Evolutionary conservation across 768 basidiomycete genomes (phyloP).

Genomic region (Psilocybe subaeruginosa): DNA sequence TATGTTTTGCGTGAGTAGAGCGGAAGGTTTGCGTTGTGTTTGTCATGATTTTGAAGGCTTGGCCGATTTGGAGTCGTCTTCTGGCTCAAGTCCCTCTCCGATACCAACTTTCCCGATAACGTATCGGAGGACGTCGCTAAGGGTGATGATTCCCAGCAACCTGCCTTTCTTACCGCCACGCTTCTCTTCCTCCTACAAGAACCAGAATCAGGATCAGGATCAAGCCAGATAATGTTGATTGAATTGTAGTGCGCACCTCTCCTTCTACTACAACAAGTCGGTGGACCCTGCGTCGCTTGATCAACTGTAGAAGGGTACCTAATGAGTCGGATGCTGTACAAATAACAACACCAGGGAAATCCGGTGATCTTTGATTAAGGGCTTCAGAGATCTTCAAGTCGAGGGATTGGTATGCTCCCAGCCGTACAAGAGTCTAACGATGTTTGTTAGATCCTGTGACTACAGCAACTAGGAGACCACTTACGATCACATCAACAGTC

Average conservation of each 20-base stretch:
- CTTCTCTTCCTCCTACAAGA: constrained; percentile 72
- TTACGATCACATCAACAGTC: constrained; percentile 97
- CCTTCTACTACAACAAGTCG: constrained; percentile 95
- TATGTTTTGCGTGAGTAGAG: background rate
- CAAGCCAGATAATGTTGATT: background rate
- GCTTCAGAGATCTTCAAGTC: constrained; percentile 94
- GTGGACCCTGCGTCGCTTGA: constrained; percentile 93
- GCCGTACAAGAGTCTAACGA: constrained; percentile 85
- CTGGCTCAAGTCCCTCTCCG: constrained; percentile 42
- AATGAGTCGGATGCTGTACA: constrained; percentile 93
- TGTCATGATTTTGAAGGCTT: constrained; percentile 11
- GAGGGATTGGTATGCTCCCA: constrained; percentile 94
- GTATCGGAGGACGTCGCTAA: constrained; percentile 88
- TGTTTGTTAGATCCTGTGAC: constrained; percentile 3
- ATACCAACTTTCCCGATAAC: constrained; percentile 70
- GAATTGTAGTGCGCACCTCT: constrained; percentile 51
- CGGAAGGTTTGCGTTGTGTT: background rate
- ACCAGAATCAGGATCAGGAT: constrained; percentile 2
- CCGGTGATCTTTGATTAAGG: constrained; percentile 86
- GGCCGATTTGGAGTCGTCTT: constrained; percentile 20
- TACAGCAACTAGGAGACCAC: constrained; percentile 32
- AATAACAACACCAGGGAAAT: constrained; percentile 96
- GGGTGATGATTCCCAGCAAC: constrained; percentile 83
- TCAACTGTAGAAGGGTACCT: constrained; percentile 85
- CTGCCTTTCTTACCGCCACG: constrained; percentile 82